These are phyloP conservation scores for Gracilariopsis chorda DNA, from an alignment of 23 red algal genomes.

Conservation along the genomic window DNA sequence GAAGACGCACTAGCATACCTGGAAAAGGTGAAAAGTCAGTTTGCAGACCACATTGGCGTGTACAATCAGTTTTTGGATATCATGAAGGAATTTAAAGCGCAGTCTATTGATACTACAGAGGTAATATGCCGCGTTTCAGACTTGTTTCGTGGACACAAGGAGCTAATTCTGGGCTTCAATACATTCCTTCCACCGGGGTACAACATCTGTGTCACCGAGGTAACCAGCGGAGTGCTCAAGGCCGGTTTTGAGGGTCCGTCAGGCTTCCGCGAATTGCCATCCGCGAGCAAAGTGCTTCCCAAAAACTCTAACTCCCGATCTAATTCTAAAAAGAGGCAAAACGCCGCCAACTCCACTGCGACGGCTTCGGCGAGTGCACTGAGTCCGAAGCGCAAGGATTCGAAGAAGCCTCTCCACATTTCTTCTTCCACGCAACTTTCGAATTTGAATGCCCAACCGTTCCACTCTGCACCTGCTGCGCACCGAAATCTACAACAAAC, in stretches of 20 bases:
- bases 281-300: neutral
- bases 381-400: slow-evolving; percentile 39
- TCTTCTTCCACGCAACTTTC: neutral
- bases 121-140: slow-evolving; percentile 91
- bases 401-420: slow-evolving; percentile 14
- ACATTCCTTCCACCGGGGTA: slow-evolving; percentile 98
- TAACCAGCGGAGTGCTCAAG: slow-evolving; percentile 44
- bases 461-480: neutral
- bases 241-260: slow-evolving; percentile 56
- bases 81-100: slow-evolving; percentile 99
- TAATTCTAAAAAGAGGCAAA: slow-evolving; percentile 27
- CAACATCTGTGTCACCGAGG: slow-evolving; percentile 87
- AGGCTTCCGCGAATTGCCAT: slow-evolving; percentile 62
- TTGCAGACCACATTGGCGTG: slow-evolving; percentile 70
- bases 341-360: slow-evolving; percentile 16
- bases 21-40: slow-evolving; percentile 98
- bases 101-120: slow-evolving; percentile 89
- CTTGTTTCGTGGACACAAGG: slow-evolving; percentile 88
- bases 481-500: neutral
- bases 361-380: neutral
- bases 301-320: slow-evolving; percentile 7
- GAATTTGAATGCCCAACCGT: neutral
- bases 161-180: slow-evolving; percentile 97
- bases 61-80: slow-evolving; percentile 99
- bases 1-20: slow-evolving; percentile 98